Evolutionary conservation across 2,329 filamentous ascomycete species (phyloP), one percentile per base, ranked within the genome.

Genomic region (Colletotrichum sp.): DNA sequence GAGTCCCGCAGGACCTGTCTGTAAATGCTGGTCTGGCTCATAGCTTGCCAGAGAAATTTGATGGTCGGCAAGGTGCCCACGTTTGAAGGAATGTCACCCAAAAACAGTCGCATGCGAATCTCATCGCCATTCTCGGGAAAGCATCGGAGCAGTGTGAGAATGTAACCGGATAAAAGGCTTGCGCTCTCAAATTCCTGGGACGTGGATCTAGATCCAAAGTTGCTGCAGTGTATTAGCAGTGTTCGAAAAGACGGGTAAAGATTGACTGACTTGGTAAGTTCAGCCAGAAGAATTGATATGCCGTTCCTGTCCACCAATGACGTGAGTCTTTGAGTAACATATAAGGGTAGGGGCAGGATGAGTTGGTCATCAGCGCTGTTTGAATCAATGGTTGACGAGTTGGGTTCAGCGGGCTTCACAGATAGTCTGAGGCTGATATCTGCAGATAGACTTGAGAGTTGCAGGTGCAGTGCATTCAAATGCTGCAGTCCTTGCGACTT

Each of bases 81-180:
- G 78, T 80, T 83, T 67, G 81, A 85, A 4, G 88, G 85, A 6
- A 94, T 88, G 58, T 94, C 92, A 0, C 95, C 94, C 55, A 97
- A 89, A 81, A 97, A 99, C 1, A 99, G 88, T 86, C 95, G 96
- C 95, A 99, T 98, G 26, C 96, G 93, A 76, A 98, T 98, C 75
- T 98, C 96, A 81, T 98, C 96, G 5, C 93, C 93, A 75, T 92
- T 90, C 8, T 89, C 87, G 10, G 96, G 96, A 78, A 99, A 99
- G 79, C 96, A 96, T 74, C 94, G 92, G 6, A 99, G 87, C 5
- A 99, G 86, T 1, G 95, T 96, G 52, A 99, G 88, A 4, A 96
- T 95, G 82, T 98, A 99, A 32, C 94, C 95, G 15, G 96, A 95
- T 52, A 98, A 87, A 15, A 95, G 87, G 79, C 93, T 94, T 3